These are phyloP conservation scores for Mycena amicta DNA, from an alignment of 768 basidiomycete species.

Conservation along the genomic window DNA sequence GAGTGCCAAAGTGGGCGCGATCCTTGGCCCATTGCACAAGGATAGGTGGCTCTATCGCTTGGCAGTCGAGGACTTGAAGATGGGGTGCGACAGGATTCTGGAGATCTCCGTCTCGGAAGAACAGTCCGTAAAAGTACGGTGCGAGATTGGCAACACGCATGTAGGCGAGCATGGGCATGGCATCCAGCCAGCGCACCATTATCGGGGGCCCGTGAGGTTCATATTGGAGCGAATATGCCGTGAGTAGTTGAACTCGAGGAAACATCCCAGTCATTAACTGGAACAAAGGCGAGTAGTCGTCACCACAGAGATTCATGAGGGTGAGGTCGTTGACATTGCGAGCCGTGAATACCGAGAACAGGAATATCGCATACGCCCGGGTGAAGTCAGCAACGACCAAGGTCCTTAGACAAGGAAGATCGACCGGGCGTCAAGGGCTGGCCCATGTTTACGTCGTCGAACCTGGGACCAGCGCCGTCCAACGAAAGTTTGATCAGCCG, in stretches of 20 bases:
- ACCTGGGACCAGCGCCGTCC: conserved; percentile 63
- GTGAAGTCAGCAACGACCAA: conserved; percentile 62
- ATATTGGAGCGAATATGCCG: conserved; percentile 50
- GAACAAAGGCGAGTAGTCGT: conserved; percentile 55
- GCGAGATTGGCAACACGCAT: conserved; percentile 49
- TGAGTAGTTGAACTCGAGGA: conserved; percentile 56
- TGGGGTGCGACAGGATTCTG: conserved; percentile 42
- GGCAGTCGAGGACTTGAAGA: conserved; percentile 50
- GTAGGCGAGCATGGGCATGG: conserved; percentile 58
- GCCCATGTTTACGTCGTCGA: conserved; percentile 25
- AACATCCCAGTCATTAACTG: conserved; percentile 48
- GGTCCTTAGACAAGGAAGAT: conserved; percentile 50
- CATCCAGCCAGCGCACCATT: conserved; percentile 54
- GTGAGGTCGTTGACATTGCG: conserved; percentile 62
- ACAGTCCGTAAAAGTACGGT: conserved; percentile 45
- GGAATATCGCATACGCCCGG: conserved; percentile 47
- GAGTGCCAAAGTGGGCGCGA: conserved; percentile 43
- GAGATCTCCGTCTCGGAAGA: conserved; percentile 37
- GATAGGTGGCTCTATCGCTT: conserved; percentile 33
- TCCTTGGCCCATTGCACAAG: conserved; percentile 39
- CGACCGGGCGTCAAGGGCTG: conserved; percentile 41
- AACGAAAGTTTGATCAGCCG: conserved; percentile 56
- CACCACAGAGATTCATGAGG: conserved; percentile 53
- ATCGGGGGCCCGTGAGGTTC: conserved; percentile 28
- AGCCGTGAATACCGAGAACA: conserved; percentile 53